phyloP scores from a whole-genome alignment of 495 filamentous ascomycete species.

The Aspergillus sparsus region DNA sequence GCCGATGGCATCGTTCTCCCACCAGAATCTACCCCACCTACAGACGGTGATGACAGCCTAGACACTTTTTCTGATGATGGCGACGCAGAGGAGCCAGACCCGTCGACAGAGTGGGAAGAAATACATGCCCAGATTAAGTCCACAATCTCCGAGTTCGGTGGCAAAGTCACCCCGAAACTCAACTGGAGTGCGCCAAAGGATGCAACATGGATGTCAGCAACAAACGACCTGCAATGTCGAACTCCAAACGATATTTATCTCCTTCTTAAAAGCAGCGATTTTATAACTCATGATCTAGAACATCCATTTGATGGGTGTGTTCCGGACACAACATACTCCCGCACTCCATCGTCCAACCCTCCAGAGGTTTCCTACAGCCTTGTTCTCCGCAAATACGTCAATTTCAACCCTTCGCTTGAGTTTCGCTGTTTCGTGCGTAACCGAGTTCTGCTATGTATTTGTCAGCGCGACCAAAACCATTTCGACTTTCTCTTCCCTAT shows the following conservation, averaged over 20 bases:
- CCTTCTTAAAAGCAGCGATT: conserved; percentile 87
- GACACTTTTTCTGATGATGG: conserved; percentile 43
- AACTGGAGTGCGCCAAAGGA: conserved; percentile 98
- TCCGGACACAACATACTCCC: conserved; percentile 34
- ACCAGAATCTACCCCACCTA: conserved; percentile 39
- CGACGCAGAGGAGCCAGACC: conserved; percentile 53
- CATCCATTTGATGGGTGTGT: conserved; percentile 84
- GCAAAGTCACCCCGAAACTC: conserved; percentile 83
- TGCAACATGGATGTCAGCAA: conserved; percentile 89
- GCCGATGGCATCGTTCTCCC: conserved; percentile 92
- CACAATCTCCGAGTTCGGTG: conserved; percentile 76
- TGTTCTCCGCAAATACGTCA: conserved; percentile 82
- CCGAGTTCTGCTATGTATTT: conserved; percentile 74
- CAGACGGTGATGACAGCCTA: conserved; percentile 36
- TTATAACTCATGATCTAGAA: conserved; percentile 90
- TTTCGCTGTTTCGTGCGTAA: conserved; percentile 92
- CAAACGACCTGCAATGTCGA: conserved; percentile 87
- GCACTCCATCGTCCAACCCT: conserved; percentile 18
- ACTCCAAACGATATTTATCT: conserved; percentile 89
- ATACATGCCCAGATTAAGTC: conserved; percentile 74
- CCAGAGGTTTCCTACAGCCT: conserved; percentile 63
- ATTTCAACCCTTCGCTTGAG: conserved; percentile 85
- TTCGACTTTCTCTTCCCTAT: conserved; percentile 78
- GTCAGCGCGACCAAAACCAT: conserved; percentile 87
- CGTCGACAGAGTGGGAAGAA: conserved; percentile 62